A percentile compares a stretch with the other conserved stretches of the same genome.
Conservation (phyloP, 169 alveolate species). For the Perkinsus chesapeaki region DNA sequence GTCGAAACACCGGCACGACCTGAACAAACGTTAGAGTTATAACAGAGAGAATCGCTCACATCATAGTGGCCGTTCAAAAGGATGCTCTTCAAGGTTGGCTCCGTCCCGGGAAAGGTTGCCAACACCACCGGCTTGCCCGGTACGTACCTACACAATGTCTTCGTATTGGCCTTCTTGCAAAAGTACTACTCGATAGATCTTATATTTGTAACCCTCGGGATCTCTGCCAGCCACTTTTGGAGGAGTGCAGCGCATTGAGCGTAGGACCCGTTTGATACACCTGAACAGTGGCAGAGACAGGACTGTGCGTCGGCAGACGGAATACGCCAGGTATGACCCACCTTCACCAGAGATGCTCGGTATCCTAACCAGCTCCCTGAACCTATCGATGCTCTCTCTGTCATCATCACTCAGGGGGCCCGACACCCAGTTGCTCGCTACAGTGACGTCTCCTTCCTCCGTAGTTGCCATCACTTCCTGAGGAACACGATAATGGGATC, state of each 20-base stretch:
- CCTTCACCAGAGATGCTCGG: background rate
- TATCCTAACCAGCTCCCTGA: background rate
- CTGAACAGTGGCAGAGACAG: background rate
- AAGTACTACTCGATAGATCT: background rate
- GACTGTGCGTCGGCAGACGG: background rate
- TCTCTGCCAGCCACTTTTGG: background rate
- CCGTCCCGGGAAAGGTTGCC: background rate
- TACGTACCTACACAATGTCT: background rate
- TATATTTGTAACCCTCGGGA: background rate
- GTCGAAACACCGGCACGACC: slow-evolving; percentile 14
- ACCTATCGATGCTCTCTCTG: background rate
- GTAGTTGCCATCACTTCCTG: no score
- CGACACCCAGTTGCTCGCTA: background rate
- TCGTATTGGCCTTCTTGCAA: background rate
- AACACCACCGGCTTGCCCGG: background rate
- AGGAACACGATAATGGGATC: no score
- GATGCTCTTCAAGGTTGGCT: background rate
- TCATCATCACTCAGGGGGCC: background rate
- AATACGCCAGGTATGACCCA: background rate
- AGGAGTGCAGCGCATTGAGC: background rate
- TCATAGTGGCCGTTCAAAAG: slow-evolving; percentile 28
- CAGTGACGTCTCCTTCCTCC: no score
- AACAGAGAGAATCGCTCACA: background rate
- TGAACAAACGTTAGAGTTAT: background rate
- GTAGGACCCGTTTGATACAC: background rate